phyloP scores from a whole-genome alignment of 306 rosid genomes.

The Cicer chorassanicum region DNA sequence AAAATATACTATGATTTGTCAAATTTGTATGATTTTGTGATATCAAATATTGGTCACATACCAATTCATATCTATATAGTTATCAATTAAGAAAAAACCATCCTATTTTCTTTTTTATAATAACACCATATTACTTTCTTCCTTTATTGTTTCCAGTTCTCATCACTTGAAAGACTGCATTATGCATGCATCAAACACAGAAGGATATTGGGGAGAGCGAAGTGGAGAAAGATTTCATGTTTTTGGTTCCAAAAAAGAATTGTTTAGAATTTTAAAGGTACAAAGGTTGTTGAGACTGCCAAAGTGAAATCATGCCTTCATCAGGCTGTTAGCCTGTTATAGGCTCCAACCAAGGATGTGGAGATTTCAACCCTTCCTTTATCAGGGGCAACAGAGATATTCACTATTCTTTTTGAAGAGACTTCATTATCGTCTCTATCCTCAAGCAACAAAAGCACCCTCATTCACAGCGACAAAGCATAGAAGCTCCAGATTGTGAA shows the following conservation, averaged over 20 bases:
- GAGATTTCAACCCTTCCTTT: background rate
- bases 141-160: background rate
- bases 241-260: background rate
- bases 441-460: background rate
- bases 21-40: background rate
- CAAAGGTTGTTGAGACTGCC: background rate
- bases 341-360: background rate
- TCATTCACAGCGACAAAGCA: background rate
- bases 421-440: background rate
- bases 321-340: background rate
- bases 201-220: background rate
- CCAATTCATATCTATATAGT: background rate
- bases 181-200: background rate
- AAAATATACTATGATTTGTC: background rate
- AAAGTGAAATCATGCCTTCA: background rate
- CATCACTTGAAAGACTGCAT: conserved; percentile 1
- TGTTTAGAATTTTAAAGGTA: background rate
- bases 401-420: background rate
- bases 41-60: background rate
- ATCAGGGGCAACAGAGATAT: background rate
- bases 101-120: background rate
- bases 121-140: background rate
- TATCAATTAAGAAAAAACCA: background rate
- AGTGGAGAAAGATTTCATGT: background rate
- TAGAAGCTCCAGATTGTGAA: no score